Evolutionary conservation across 805 yeast species (phyloP).

Genomic region (Scheffersomyces stipitis): DNA sequence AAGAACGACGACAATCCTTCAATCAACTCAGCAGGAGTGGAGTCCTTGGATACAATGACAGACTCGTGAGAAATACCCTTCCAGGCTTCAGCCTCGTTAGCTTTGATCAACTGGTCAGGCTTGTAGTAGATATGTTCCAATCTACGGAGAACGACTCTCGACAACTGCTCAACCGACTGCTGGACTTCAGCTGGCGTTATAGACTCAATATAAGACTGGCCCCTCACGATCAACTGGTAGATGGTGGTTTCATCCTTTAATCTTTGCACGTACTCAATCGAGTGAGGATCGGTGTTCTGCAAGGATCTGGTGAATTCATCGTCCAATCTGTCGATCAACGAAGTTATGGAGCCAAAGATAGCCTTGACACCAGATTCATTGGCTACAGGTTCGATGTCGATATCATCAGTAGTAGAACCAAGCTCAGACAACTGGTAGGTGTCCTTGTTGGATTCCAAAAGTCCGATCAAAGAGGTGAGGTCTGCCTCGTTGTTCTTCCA

Average conservation of each 20-base stretch:
- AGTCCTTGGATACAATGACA: slow-evolving; percentile 29
- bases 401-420: slow-evolving; percentile 69
- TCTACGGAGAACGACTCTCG: slow-evolving; percentile 78
- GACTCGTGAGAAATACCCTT: slow-evolving; percentile 34
- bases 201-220: slow-evolving; percentile 81
- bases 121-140: slow-evolving; percentile 92
- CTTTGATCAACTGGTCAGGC: slow-evolving; percentile 69
- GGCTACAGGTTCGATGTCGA: slow-evolving; percentile 65
- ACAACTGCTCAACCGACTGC: slow-evolving; percentile 54
- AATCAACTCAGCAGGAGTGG: slow-evolving; percentile 50
- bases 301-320: slow-evolving; percentile 90
- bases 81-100: slow-evolving; percentile 80
- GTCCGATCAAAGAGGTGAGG: slow-evolving; percentile 57
- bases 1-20: slow-evolving; percentile 65
- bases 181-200: slow-evolving; percentile 45
- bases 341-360: slow-evolving; percentile 79
- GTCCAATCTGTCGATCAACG: slow-evolving; percentile 89
- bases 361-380: slow-evolving; percentile 62
- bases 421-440: slow-evolving; percentile 71
- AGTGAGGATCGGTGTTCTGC: slow-evolving; percentile 90
- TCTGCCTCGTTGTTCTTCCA: slow-evolving; percentile 76
- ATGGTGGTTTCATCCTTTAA: slow-evolving; percentile 81
- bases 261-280: slow-evolving; percentile 88
- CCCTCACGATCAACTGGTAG: slow-evolving; percentile 74
- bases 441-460: slow-evolving; percentile 62